Conservation (phyloP, 495 filamentous ascomycete genomes). For the Penicillium fimorum region DNA sequence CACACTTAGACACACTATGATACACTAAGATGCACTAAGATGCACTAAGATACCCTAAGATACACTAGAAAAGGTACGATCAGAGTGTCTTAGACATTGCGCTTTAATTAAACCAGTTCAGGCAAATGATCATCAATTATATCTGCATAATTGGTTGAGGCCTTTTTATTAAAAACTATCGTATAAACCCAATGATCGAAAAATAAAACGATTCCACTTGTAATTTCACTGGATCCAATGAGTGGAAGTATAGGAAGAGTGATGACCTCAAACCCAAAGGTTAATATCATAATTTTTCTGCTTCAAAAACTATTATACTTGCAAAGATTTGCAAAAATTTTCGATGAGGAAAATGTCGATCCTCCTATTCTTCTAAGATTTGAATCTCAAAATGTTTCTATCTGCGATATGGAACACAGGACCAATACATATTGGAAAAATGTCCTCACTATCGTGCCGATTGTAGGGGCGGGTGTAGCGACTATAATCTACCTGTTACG, state of each 20-base stretch:
- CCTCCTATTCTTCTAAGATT: not conserved
- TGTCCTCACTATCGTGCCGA: constrained; percentile 21
- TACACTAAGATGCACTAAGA: not conserved
- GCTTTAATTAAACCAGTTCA: not conserved
- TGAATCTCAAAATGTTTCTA: not conserved
- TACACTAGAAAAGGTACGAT: not conserved
- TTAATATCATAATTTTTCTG: too few relatives aligned
- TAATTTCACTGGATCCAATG: too few relatives aligned
- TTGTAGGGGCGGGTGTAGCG: constrained; percentile 19
- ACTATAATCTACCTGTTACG: not conserved
- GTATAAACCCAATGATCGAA: too few relatives aligned
- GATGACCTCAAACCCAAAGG: not conserved
- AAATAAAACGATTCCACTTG: too few relatives aligned
- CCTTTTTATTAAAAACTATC: too few relatives aligned
- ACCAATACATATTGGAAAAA: constrained; percentile 19
- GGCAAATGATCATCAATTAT: not conserved
- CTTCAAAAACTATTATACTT: too few relatives aligned
- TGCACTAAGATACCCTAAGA: not conserved
- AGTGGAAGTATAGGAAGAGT: not conserved
- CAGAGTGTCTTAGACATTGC: not conserved
- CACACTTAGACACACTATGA: not conserved
- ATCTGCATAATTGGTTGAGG: not conserved
- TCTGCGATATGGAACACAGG: not conserved
- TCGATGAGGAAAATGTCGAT: not conserved
- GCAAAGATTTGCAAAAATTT: too few relatives aligned